Evolutionary conservation across 176 grass and related monocot species (phyloP).

Genomic region (Alloteropsis semialata): DNA sequence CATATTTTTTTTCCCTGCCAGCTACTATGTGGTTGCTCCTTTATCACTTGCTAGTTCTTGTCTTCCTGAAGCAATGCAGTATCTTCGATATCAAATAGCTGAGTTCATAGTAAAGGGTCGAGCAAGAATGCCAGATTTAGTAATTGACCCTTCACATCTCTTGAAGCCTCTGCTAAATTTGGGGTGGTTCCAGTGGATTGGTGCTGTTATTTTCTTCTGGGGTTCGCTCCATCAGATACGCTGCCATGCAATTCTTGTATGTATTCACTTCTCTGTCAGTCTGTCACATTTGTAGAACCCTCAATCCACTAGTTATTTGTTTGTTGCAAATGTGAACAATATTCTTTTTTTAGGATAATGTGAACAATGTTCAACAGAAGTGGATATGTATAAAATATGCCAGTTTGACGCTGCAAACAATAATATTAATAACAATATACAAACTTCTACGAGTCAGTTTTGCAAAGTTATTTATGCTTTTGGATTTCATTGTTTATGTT

Average conservation of each 20-base stretch:
- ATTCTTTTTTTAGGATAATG: no score
- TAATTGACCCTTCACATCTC: conserved; percentile 49
- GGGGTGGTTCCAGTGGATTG: conserved; percentile 73
- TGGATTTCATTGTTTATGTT: conserved; percentile 27
- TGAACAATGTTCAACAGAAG: not conserved
- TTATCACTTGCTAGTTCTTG: conserved; percentile 75
- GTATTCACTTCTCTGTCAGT: conserved; percentile 29
- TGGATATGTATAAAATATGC: not conserved
- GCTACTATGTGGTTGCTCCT: conserved; percentile 69
- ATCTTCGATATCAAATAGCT: conserved; percentile 53
- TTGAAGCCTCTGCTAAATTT: conserved; percentile 70
- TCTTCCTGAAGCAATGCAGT: conserved; percentile 61
- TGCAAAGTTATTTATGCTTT: conserved; percentile 14
- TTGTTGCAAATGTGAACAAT: not conserved
- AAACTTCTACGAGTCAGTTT: not conserved
- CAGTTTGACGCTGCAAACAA: not conserved
- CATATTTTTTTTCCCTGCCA: conserved; percentile 33
- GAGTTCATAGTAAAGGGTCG: conserved; percentile 85
- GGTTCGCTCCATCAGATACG: conserved; percentile 74
- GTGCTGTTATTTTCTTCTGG: conserved; percentile 75
- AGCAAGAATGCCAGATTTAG: conserved; percentile 68
- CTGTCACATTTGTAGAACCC: not conserved
- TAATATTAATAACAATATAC: not conserved
- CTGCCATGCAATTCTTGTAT: conserved; percentile 90
- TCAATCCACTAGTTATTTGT: conserved; percentile 4